These are phyloP conservation scores for Thraustochytrium sp. DNA, from an alignment of 352 stramenopile species.

Conservation along the genomic window DNA sequence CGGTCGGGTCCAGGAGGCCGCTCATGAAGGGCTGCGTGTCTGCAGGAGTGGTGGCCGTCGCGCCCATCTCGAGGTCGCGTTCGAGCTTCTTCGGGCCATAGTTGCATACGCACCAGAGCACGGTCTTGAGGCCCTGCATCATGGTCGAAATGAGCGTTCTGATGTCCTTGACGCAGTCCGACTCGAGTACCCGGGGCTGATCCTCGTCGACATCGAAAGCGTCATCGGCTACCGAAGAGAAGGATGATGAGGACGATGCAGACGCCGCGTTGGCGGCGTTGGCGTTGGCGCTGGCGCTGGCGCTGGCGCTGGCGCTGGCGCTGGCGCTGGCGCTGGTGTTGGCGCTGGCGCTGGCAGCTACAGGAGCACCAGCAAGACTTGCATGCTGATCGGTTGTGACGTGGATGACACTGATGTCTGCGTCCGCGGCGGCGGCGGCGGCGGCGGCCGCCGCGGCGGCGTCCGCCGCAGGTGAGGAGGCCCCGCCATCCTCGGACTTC, in stretches of 20 bases:
- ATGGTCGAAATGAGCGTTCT: conserved; percentile 90
- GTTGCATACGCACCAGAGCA: conserved; percentile 95
- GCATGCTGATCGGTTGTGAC: too few relatives aligned
- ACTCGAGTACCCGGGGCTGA: background rate
- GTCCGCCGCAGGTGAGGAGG: background rate
- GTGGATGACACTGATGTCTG: background rate
- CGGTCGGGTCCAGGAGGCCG: background rate
- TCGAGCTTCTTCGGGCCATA: conserved; percentile 13
- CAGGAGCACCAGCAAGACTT: too few relatives aligned
- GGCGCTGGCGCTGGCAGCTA: too few relatives aligned
- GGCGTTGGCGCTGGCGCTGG: too few relatives aligned
- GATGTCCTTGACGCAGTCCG: conserved; percentile 63
- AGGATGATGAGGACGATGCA: background rate
- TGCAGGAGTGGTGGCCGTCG: background rate
- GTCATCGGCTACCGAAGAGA: background rate
- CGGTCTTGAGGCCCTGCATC: conserved; percentile 92
- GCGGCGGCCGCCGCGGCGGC: background rate
- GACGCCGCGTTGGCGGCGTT: too few relatives aligned
- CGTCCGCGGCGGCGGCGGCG: background rate
- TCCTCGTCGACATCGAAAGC: background rate
- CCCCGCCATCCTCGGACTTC: background rate
- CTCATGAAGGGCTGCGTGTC: background rate
- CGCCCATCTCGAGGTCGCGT: background rate
- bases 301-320: too few relatives aligned
- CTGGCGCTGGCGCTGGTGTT: too few relatives aligned